phyloP scores from a whole-genome alignment of 1,139 yeast genomes.

The Yueomyces sp. region DNA sequence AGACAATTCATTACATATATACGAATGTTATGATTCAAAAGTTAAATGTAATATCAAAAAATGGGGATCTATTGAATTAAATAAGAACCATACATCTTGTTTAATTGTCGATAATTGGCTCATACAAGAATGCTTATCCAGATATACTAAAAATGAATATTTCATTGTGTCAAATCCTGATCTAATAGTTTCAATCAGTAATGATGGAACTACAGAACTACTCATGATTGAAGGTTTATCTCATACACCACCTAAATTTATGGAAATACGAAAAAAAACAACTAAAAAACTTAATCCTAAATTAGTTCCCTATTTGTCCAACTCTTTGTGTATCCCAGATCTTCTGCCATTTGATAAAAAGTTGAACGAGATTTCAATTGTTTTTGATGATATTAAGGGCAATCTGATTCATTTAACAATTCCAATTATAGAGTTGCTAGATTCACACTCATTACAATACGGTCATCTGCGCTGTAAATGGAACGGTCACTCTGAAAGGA shows the following conservation, averaged over 20 bases:
- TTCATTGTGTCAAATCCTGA: conserved; percentile 33
- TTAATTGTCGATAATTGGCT: conserved; percentile 47
- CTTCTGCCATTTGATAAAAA: conserved; percentile 17
- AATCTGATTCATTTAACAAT: conserved; percentile 34
- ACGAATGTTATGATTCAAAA: conserved; percentile 58
- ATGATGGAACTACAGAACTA: conserved; percentile 32
- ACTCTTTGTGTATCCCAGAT: conserved; percentile 24
- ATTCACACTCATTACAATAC: conserved; percentile 10
- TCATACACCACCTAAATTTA: conserved; percentile 32
- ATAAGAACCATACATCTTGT: conserved; percentile 28
- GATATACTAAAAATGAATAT: conserved; percentile 8
- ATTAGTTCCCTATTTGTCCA: conserved; percentile 22
- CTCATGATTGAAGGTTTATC: conserved; percentile 42
- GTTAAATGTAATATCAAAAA: conserved; percentile 44
- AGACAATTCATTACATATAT: conserved; percentile 46
- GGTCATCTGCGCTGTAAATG: conserved; percentile 36
- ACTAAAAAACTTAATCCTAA: conserved; percentile 13
- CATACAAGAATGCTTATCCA: conserved; percentile 29
- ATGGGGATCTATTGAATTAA: conserved; percentile 45
- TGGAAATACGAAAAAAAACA: conserved; percentile 16
- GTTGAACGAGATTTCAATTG: conserved; percentile 27
- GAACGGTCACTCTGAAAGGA: conserved; percentile 79
- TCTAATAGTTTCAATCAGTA: conserved; percentile 41
- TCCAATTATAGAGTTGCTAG: conserved; percentile 26
- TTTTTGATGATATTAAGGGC: conserved; percentile 39